Evolutionary conservation across 257 asterid species (phyloP), one percentile per base, ranked within the genome.

Genomic region (Nicotiana noctiflora): DNA sequence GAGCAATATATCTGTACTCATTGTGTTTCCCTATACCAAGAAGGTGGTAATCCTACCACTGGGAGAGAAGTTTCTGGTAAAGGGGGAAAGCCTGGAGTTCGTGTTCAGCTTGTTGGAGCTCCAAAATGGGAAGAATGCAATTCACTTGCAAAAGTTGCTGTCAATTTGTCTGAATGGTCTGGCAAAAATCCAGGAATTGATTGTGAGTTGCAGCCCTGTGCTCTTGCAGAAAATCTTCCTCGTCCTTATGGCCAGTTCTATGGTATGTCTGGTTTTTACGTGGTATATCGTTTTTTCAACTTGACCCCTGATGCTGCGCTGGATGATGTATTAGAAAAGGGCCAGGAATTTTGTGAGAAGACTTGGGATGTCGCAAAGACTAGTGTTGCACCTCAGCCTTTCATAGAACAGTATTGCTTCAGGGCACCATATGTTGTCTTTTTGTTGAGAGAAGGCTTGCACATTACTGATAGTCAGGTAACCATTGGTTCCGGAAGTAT

Each of bases 331-430:
- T 49, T 87, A 68, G 84, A 84, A 34, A 87, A 81, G 85, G 90
- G 90, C 66, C 82, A 31, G 63, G 83, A 82, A 84, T 87, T 84
- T 75, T 87, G 90, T 79, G 88, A 87, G 40, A 87, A 81, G 65
- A 60, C 86, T 62, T 96, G 99, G 99, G 90, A 87, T 70, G 81
- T 84, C 78, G 99, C 99, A 1, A 90, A 88, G 86, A 84, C 84
- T 63, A 94, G 97, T 75, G 99, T 96, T 78, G 87, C 83, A 67
- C 93, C 98, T 81, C 99, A 96, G 85, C 98, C 99, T 74, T 94
- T 90, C 87, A 93, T 96, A 66, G 99, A 96, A 79, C 98, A 96
- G 77, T 96, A 96, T 87, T 96, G 99, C 88, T 96, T 96, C 79
- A 49, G 79, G 44, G 61, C 79, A 81, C 99, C 99, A 4, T 96